Evolutionary conservation across 208 protist genomes (phyloP), one percentile per base, ranked within the genome.

Genomic region (Naegleria lovaniensis): DNA sequence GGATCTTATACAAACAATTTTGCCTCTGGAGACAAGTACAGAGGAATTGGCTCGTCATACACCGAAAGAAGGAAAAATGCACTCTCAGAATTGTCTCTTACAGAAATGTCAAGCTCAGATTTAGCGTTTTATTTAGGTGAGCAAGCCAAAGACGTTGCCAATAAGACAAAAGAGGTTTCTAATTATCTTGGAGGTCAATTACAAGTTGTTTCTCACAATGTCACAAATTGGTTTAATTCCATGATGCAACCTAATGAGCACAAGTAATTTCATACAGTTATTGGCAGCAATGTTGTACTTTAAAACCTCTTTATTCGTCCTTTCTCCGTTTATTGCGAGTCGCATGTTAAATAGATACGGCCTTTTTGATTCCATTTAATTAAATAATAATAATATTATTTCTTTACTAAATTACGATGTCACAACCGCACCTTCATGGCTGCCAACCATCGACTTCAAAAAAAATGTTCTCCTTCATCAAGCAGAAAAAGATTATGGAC

Each of bases 141-240:
- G 38, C 43, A 88, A 51, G 16, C 13, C 6, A 16, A 39, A 13
- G n/a, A 58, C 25, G n/a, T 88, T 48, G 85, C 85, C 16, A 6
- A 55, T 11, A 88, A 88, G 41, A 88, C 85, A 33, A 58, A 51
- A 58, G 85, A 88, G n/a, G 67, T 79, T 36, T 79, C 67, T 33
- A 36, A 2, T 9, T 79, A 79, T 79, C 29, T 79, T 2, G 67
- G 67, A 36, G 67, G 36, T 36, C 67, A 79, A 79, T 79, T 79
- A 11, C 13, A 25, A 36, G 67, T 79, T 33, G 67, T 79, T 79
- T 79, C 67, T 36, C 67, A 79, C 16, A 79, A 79, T 79, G 29
- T 79, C 6, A 36, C 67, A 36, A 36, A 25, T 36, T 79, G 67
- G 67, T 79, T 79, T 79, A 79, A 36, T 9, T 36, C 16, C 5